Conservation (phyloP, 78 protist species). For the Speleostelium caveatum region DNA sequence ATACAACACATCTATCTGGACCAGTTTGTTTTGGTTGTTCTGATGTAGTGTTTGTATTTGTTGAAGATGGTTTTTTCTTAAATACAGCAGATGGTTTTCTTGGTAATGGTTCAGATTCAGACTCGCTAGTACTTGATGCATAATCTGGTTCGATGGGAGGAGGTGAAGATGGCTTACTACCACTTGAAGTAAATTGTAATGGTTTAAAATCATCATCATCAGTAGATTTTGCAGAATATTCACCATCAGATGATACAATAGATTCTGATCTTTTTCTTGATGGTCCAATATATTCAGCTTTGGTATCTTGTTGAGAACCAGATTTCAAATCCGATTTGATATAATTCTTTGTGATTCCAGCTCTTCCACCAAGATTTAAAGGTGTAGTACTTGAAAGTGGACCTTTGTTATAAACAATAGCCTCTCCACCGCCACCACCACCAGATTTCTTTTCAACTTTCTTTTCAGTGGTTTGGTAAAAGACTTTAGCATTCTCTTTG, state of each 20-base stretch:
- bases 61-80: background rate
- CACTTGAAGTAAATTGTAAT: background rate
- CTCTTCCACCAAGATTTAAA: slow-evolving; percentile 37
- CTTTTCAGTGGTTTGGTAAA: slow-evolving; percentile 65
- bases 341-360: slow-evolving; percentile 73
- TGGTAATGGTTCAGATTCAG: background rate
- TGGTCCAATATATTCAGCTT: background rate
- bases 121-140: background rate
- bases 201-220: background rate
- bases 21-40: slow-evolving; percentile 13
- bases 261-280: background rate
- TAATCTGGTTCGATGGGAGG: slow-evolving; percentile 14
- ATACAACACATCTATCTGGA: slow-evolving; percentile 64
- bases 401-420: slow-evolving; percentile 63
- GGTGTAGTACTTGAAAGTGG: slow-evolving; percentile 48
- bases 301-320: background rate
- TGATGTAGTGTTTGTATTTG: background rate
- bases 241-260: background rate
- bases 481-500: slow-evolving; percentile 74
- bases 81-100: slow-evolving; percentile 3
- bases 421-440: slow-evolving; percentile 47
- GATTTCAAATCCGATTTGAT: slow-evolving; percentile 52
- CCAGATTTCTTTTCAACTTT: slow-evolving; percentile 10
- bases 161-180: slow-evolving; percentile 2
- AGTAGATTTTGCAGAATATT: background rate